A percentile compares a stretch with the other conserved stretches of the same genome.
These are phyloP conservation scores for Hansfordia pulvinata DNA, from an alignment of 2,329 filamentous ascomycete species.

Conservation along the genomic window DNA sequence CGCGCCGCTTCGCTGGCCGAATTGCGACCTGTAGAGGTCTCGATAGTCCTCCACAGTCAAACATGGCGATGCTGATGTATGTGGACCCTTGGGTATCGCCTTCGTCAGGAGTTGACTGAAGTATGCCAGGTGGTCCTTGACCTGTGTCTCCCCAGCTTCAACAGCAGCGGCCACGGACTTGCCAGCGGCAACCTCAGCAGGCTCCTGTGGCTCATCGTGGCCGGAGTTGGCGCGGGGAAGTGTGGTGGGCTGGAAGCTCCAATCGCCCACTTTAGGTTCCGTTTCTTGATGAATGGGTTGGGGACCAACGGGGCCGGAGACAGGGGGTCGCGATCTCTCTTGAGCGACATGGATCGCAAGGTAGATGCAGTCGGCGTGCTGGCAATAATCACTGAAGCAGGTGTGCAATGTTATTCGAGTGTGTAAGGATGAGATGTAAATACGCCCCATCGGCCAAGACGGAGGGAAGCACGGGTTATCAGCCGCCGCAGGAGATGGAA, in stretches of 20 bases:
- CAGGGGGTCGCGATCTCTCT: constrained; percentile 16
- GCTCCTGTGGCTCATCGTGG: constrained; percentile 4
- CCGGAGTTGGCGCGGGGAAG: constrained; percentile 3
- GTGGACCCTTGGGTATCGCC: too few relatives aligned
- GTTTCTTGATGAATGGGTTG: constrained; percentile 32
- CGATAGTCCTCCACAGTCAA: constrained; percentile 19
- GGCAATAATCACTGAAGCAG: too few relatives aligned
- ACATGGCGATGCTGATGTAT: too few relatives aligned
- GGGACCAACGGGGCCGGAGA: constrained; percentile 22
- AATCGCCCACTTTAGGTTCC: constrained; percentile 29
- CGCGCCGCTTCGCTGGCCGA: constrained; percentile 19
- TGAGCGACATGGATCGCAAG: constrained; percentile 17
- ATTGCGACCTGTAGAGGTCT: constrained; percentile 21
- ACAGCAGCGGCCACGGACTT: constrained; percentile 20
- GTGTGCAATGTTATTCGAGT: too few relatives aligned
- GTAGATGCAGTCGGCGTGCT: too few relatives aligned
- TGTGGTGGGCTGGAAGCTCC: constrained; percentile 8
- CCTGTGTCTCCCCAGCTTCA: constrained; percentile 22
- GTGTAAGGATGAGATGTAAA: too few relatives aligned
- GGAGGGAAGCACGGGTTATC: too few relatives aligned
- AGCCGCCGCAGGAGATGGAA: too few relatives aligned
- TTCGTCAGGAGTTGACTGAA: constrained; percentile 20
- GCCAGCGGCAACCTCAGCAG: constrained; percentile 1
- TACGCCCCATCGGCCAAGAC: too few relatives aligned
- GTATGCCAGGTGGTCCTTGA: constrained; percentile 24